A percentile compares a stretch with the other conserved stretches of the same genome.
These are phyloP conservation scores for Aspergillus neotritici DNA, from an alignment of 2,329 filamentous ascomycete species.

Conservation along the genomic window DNA sequence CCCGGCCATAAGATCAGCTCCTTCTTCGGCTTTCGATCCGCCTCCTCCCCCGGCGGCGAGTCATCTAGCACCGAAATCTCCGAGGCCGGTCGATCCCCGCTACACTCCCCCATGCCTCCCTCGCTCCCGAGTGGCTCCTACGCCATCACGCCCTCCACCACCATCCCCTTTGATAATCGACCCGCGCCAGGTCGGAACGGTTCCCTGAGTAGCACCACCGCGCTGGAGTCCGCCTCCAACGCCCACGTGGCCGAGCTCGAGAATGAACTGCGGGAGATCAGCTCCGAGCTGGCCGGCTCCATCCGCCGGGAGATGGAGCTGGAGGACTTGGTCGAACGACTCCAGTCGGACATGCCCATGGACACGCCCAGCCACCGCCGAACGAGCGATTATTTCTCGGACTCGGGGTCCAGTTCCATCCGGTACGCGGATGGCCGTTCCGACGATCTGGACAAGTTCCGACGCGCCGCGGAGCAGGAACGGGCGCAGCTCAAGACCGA, in stretches of 20 bases:
- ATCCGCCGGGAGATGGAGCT: constrained; percentile 95
- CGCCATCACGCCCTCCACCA: constrained; percentile 37
- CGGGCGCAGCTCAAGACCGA: constrained; percentile 81
- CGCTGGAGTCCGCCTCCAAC: constrained; percentile 43
- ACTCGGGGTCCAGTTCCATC: constrained; percentile 82
- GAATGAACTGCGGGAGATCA: constrained; percentile 88
- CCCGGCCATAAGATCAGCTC: constrained; percentile 56
- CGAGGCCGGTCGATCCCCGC: constrained; percentile 53
- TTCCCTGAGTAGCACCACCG: constrained; percentile 42
- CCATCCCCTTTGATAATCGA: constrained; percentile 47
- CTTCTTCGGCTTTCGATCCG: constrained; percentile 62
- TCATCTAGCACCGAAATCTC: constrained; percentile 60
- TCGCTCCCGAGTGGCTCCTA: constrained; percentile 30
- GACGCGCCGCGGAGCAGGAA: constrained; percentile 82
- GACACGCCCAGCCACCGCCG: constrained; percentile 55
- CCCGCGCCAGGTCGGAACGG: constrained; percentile 39
- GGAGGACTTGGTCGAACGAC: constrained; percentile 83
- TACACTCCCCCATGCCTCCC: constrained; percentile 49
- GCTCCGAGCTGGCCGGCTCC: constrained; percentile 82
- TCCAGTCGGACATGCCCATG: constrained; percentile 66
- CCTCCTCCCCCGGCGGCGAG: constrained; percentile 50
- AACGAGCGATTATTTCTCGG: constrained; percentile 96
- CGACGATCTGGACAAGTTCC: constrained; percentile 74
- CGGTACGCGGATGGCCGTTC: constrained; percentile 62
- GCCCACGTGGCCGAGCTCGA: constrained; percentile 79